phyloP scores from a whole-genome alignment of 2,329 filamentous ascomycete genomes.

The Phialocephala sp. region DNA sequence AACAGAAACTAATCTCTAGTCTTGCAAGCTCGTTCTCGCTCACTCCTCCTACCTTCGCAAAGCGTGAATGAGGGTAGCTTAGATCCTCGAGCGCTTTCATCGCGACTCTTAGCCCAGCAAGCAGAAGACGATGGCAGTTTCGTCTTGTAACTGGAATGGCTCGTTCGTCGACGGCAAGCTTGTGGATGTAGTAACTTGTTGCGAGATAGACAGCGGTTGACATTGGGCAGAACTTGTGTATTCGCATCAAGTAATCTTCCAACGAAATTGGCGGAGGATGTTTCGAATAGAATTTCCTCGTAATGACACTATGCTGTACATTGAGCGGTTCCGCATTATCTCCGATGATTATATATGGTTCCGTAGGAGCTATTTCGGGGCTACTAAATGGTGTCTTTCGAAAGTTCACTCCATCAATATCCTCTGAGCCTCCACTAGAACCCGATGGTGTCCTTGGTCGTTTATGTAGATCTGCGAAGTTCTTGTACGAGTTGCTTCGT shows the following conservation, averaged over 20 bases:
- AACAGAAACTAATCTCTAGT: constrained; percentile 89
- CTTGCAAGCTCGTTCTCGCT: constrained; percentile 80
- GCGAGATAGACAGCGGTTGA: constrained; percentile 93
- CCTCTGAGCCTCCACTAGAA: constrained; percentile 40
- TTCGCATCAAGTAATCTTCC: constrained; percentile 81
- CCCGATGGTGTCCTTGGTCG: constrained; percentile 36
- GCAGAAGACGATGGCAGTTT: constrained; percentile 84
- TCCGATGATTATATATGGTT: constrained; percentile 66
- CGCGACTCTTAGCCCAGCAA: constrained; percentile 84
- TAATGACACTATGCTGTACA: constrained; percentile 83
- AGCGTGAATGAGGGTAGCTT: constrained; percentile 81
- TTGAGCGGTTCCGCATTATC: constrained; percentile 74
- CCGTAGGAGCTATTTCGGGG: constrained; percentile 34
- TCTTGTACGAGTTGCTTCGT: constrained; percentile 59
- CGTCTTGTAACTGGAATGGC: constrained; percentile 80
- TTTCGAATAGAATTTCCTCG: constrained; percentile 92
- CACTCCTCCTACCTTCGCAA: constrained; percentile 88
- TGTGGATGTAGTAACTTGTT: constrained; percentile 84
- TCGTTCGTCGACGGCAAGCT: constrained; percentile 77
- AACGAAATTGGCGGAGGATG: constrained; percentile 82
- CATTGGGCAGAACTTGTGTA: constrained; percentile 92
- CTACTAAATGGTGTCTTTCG: constrained; percentile 43
- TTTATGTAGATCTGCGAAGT: constrained; percentile 39
- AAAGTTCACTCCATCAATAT: constrained; percentile 62
- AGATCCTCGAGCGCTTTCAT: constrained; percentile 96